phyloP scores from a whole-genome alignment of 768 basidiomycete genomes.

The Amanita molliuscula region DNA sequence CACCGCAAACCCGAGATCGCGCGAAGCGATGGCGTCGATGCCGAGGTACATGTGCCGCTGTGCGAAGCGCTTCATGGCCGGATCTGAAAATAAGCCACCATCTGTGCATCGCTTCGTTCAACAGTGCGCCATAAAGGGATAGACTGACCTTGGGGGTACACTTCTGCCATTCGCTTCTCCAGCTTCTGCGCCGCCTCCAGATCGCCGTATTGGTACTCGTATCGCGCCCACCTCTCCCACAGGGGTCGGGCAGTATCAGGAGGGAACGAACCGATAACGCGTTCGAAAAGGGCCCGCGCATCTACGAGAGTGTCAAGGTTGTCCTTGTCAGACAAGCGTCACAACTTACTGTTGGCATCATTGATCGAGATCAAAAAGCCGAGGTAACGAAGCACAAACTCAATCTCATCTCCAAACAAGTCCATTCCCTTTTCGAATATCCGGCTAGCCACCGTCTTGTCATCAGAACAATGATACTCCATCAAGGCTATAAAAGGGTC shows the following conservation, averaged over 20 bases:
- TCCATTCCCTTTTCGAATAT: slow-evolving; percentile 95
- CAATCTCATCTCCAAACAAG: slow-evolving; percentile 68
- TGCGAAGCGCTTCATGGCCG: slow-evolving; percentile 85
- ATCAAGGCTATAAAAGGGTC: slow-evolving; percentile 49
- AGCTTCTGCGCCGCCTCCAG: slow-evolving; percentile 80
- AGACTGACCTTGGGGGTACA: slow-evolving; percentile 70
- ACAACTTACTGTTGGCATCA: slow-evolving; percentile 78
- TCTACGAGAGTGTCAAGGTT: slow-evolving; percentile 36
- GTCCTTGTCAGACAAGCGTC: slow-evolving; percentile 1
- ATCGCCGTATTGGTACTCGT: slow-evolving; percentile 95
- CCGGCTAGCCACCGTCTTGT: slow-evolving; percentile 66
- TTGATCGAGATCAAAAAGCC: slow-evolving; percentile 91
- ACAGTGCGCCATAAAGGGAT: slow-evolving; percentile 1
- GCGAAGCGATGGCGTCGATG: slow-evolving; percentile 80
- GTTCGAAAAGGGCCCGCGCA: slow-evolving; percentile 91
- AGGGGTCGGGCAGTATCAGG: slow-evolving; percentile 73
- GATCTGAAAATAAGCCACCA: slow-evolving; percentile 39
- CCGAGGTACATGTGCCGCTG: slow-evolving; percentile 76
- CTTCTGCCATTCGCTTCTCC: slow-evolving; percentile 81
- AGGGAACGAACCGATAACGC: slow-evolving; percentile 69
- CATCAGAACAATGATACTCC: slow-evolving; percentile 89
- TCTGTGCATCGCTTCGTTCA: slow-evolving; percentile 6
- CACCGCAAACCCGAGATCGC: slow-evolving; percentile 77
- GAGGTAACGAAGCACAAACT: slow-evolving; percentile 83
- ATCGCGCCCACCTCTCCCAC: slow-evolving; percentile 94